Conservation (phyloP, 176 grass and related monocot species). For the Cenchrus purpureus region DNA sequence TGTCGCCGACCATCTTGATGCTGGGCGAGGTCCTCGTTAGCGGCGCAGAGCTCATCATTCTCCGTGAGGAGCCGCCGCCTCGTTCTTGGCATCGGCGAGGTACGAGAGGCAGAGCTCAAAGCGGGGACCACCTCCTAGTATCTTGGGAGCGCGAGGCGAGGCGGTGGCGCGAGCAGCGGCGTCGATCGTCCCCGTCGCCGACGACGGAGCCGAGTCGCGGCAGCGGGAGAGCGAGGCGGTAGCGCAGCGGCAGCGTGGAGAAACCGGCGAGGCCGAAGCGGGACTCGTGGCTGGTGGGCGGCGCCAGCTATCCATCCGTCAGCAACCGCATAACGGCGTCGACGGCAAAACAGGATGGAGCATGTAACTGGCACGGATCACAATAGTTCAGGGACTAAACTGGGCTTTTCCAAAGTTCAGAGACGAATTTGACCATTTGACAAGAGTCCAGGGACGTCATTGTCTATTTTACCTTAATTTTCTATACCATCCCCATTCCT, state of each 20-base stretch:
- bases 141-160: slow-evolving; percentile 70
- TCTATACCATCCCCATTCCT: too few species aligned
- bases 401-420: too few species aligned
- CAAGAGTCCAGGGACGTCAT: too few species aligned
- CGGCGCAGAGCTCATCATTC: slow-evolving; percentile 63
- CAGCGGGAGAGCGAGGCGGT: slow-evolving; percentile 54
- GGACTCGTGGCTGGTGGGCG: neutral
- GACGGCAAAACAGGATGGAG: too few species aligned
- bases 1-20: slow-evolving; percentile 43
- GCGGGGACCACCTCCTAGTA: slow-evolving; percentile 63
- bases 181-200: slow-evolving; percentile 5
- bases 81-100: slow-evolving; percentile 66
- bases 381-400: too few species aligned
- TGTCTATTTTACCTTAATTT: too few species aligned
- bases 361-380: too few species aligned
- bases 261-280: slow-evolving; percentile 25
- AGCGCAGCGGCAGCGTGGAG: slow-evolving; percentile 22
- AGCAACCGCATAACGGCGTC: too few species aligned
- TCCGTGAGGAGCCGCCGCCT: slow-evolving; percentile 71
- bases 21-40: slow-evolving; percentile 52
- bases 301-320: too few species aligned
- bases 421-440: too few species aligned
- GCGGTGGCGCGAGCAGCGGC: slow-evolving; percentile 55
- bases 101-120: slow-evolving; percentile 78
- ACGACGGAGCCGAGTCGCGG: slow-evolving; percentile 50